Base-by-base conservation (phyloP, 1,284 basidiomycete species). In the Boletellus dicymbophilus region DNA sequence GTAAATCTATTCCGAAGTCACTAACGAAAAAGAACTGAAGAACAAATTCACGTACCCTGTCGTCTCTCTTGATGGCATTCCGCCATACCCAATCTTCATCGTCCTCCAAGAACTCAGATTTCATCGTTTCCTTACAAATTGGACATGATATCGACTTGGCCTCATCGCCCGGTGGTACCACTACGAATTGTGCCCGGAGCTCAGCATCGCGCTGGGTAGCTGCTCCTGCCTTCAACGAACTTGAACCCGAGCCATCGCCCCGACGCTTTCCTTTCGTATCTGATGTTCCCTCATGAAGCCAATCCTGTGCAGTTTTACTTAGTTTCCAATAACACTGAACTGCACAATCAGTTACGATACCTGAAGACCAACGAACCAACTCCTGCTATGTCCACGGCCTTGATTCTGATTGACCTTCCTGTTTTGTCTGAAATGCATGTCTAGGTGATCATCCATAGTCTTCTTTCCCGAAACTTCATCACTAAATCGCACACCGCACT, bases 81-180 rank as follows among this genome's bases (percentile, higher is more conserved):
- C 81, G 82, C 93, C 95, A 99, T 18, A 98, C 89, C 95, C 96
- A 99, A 60, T 98, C 97, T 73, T 99, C 97, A 55, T 97, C 95
- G 48, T 98, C 95, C 66, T 99, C 95, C 51, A 87, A 75, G 71
- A 93, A 98, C 72, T 98, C 96, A 57, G 88, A 85, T 75, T 93
- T 93, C 71, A 99, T 81, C 48, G 71, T 72, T 71, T 99, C 97
- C 76, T 98, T 97, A 82, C 97, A 99, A 56, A 99, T 93, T 16
- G 94, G 94, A 75, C 97, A 99, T 37, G 90, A 86, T 56, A 90
- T 75, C 44, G 77, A 69, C 65, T 83, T 86, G 47, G 88, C 85
- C 66, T 95, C 91, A 68, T 93, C 85, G 57, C 87, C 91, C 20
- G 90, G 78, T 28, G 95, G 95, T 26, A 95, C 90, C 56, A 93